phyloP scores from a whole-genome alignment of 257 asterid species.

The Hygrophila difformis region DNA sequence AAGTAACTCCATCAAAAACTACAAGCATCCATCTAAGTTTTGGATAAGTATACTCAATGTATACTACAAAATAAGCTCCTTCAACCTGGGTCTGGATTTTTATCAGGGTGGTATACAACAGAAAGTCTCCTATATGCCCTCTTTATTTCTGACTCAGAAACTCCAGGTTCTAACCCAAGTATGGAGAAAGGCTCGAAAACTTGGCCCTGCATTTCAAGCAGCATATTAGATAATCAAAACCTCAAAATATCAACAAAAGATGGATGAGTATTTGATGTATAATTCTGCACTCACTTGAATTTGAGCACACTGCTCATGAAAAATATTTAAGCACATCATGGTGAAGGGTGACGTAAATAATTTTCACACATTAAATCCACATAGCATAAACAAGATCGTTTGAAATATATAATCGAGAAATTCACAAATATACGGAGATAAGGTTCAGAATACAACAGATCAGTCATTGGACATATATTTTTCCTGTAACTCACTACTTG shows the following conservation, averaged over 20 bases:
- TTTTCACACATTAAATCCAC: neutral
- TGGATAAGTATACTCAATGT: conserved; percentile 8
- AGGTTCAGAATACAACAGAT: neutral
- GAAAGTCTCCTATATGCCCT: conserved; percentile 97
- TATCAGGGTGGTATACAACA: conserved; percentile 94
- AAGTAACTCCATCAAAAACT: neutral
- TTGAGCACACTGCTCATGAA: no score
- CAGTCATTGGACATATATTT: conserved; percentile 4
- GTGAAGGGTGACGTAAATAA: no score
- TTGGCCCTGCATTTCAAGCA: conserved; percentile 40
- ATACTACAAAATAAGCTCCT: conserved; percentile 34
- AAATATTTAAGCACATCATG: no score
- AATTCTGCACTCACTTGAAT: no score
- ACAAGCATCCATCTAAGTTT: conserved; percentile 10
- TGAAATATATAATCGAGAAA: neutral
- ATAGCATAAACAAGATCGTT: neutral
- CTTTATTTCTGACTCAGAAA: conserved; percentile 88
- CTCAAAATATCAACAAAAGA: neutral
- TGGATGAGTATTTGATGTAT: neutral
- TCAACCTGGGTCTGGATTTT: conserved; percentile 99
- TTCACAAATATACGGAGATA: neutral
- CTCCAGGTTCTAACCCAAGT: conserved; percentile 91
- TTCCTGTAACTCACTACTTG: conserved; percentile 8
- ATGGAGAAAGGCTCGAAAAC: conserved; percentile 91
- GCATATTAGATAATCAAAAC: conserved; percentile 12